Evolutionary conservation across 345 rosid species (phyloP).

Genomic region (Noccaea caerulescens): DNA sequence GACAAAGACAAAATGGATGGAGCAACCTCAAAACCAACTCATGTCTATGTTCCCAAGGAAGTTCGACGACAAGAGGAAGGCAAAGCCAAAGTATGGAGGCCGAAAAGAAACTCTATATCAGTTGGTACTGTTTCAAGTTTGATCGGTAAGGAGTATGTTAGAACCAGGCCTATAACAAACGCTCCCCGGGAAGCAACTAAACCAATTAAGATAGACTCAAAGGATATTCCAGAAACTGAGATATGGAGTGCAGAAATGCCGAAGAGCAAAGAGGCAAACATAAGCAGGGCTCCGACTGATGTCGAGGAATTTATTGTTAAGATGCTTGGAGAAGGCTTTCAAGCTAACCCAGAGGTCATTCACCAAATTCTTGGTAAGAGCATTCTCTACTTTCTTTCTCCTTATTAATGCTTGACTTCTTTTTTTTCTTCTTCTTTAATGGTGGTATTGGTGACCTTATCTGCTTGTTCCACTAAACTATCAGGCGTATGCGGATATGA

Average conservation of each 20-base stretch:
- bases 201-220: conserved; percentile 54
- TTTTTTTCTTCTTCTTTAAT: conserved; percentile 16
- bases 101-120: conserved; percentile 48
- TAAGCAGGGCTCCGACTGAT: conserved; percentile 38
- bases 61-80: conserved; percentile 27
- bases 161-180: conserved; percentile 40
- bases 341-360: conserved; percentile 53
- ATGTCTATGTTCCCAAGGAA: conserved; percentile 27
- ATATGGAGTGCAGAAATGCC: conserved; percentile 45
- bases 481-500: conserved; percentile 62
- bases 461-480: conserved; percentile 26
- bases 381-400: conserved; percentile 33
- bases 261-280: conserved; percentile 15
- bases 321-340: conserved; percentile 63
- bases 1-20: conserved; percentile 15
- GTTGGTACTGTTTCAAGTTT: conserved; percentile 53
- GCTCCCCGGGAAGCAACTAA: conserved; percentile 45
- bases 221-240: conserved; percentile 51
- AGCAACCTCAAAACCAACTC: conserved; percentile 38
- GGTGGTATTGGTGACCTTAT: conserved; percentile 31
- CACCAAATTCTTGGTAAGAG: conserved; percentile 57
- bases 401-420: background rate
- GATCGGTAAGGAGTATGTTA: conserved; percentile 52
- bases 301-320: conserved; percentile 56
- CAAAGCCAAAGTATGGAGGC: conserved; percentile 37